Evolutionary conservation across 2,329 filamentous ascomycete genomes (phyloP).

Genomic region (Xylaria sp.): DNA sequence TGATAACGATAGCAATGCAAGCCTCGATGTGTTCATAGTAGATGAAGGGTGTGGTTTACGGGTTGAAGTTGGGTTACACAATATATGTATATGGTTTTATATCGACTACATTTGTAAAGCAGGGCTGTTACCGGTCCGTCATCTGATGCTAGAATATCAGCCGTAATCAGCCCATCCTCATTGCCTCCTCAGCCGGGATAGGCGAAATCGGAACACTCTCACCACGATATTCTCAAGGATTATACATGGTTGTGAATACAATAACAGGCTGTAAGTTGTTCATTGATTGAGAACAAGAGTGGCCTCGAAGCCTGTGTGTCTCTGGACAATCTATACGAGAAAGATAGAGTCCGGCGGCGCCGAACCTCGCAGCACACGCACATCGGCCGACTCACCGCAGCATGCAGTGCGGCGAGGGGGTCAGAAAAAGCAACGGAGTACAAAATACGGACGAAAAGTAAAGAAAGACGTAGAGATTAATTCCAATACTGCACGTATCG

Average conservation of each 20-base stretch:
- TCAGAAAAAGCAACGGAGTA: not conserved
- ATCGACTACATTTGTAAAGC: not conserved
- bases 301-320: not conserved
- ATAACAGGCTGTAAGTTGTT: not conserved
- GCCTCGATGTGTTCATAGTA: not conserved
- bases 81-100: not conserved
- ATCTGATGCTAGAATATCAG: not conserved
- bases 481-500: not conserved
- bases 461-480: too few species aligned
- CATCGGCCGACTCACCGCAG: not conserved
- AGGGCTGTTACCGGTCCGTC: too few species aligned
- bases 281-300: not conserved
- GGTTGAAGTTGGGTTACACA: not conserved
- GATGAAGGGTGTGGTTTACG: too few species aligned
- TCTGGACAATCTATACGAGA: conserved; percentile 9
- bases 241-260: not conserved
- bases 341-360: conserved; percentile 1
- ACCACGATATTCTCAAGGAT: not conserved
- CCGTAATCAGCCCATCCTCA: not conserved
- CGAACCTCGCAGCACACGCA: conserved; percentile 4
- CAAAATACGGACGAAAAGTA: too few species aligned
- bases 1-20: not conserved
- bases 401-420: not conserved
- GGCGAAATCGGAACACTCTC: not conserved
- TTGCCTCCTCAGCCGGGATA: not conserved